Evolutionary conservation across 371 early-diverging fungal genomes (phyloP).

Genomic region (Mucor racemosus): DNA sequence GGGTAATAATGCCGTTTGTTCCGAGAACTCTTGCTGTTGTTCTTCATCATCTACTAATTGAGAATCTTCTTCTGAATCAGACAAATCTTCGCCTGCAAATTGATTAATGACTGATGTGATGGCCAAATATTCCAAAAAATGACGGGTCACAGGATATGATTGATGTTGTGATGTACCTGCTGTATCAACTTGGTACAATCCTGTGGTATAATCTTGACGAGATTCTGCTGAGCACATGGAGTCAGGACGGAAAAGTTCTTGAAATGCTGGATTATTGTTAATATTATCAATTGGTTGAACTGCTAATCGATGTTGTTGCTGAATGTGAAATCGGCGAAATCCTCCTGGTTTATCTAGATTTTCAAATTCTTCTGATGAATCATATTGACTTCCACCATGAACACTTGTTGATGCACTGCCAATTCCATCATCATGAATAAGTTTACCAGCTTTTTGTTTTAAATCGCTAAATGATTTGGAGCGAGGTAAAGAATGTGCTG

Average conservation of each 20-base stretch:
- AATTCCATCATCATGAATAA: slow-evolving; percentile 25
- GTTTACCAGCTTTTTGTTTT: slow-evolving; percentile 21
- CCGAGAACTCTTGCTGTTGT: slow-evolving; percentile 40
- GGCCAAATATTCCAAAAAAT: slow-evolving; percentile 77
- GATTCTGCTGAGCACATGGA: slow-evolving; percentile 29
- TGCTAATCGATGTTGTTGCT: slow-evolving; percentile 49
- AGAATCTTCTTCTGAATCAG: slow-evolving; percentile 53
- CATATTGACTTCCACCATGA: slow-evolving; percentile 2
- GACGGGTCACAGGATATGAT: slow-evolving; percentile 32
- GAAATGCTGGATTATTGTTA: slow-evolving; percentile 25
- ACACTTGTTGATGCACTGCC: neutral
- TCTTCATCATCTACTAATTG: slow-evolving; percentile 37
- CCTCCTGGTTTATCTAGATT: slow-evolving; percentile 72
- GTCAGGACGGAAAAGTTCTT: slow-evolving; percentile 41
- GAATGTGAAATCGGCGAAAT: slow-evolving; percentile 71
- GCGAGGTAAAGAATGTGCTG: slow-evolving; percentile 7
- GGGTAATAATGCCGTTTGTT: slow-evolving; percentile 31
- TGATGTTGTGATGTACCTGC: slow-evolving; percentile 2
- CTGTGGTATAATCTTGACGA: slow-evolving; percentile 13
- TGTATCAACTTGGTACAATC: slow-evolving; percentile 7
- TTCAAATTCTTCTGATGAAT: slow-evolving; percentile 29
- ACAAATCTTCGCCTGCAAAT: slow-evolving; percentile 78
- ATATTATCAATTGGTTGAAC: neutral
- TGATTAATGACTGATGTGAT: slow-evolving; percentile 64
- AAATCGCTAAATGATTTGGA: slow-evolving; percentile 13